Percentiles rank a stretch among this genome's conserved stretches.
Conservation (phyloP, 352 stramenopile species). For the Peronosclerospora sorghi region DNA sequence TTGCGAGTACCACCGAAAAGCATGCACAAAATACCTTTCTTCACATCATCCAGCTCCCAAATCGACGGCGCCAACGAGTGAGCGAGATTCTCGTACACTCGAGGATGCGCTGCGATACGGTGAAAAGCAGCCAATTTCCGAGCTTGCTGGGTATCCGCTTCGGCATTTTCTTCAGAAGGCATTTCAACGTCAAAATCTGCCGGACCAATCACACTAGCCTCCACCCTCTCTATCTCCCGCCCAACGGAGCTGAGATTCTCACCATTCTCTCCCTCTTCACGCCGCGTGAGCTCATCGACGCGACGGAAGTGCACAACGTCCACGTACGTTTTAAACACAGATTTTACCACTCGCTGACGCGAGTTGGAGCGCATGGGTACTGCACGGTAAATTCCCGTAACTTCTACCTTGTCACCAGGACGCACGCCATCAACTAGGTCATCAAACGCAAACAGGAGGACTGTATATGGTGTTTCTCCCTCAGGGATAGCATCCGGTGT, state of each 20-base stretch:
- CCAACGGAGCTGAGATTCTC: constrained; percentile 3
- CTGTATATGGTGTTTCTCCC: constrained; percentile 95
- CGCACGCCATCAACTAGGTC: constrained; percentile 95
- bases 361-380: constrained; percentile 91
- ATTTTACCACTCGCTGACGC: constrained; percentile 90
- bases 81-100: constrained; percentile 73
- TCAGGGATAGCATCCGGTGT: constrained; percentile 96
- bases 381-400: constrained; percentile 96
- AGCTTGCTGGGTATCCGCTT: constrained; percentile 35
- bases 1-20: constrained; percentile 95
- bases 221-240: constrained; percentile 5
- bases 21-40: constrained; percentile 98
- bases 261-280: constrained; percentile 26
- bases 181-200: constrained; percentile 28
- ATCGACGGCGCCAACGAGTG: constrained; percentile 78
- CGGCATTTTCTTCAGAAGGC: constrained; percentile 26
- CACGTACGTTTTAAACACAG: constrained; percentile 98
- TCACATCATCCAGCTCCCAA: constrained; percentile 97
- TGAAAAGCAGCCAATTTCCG: constrained; percentile 57
- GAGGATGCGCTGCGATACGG: constrained; percentile 66
- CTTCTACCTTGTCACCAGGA: constrained; percentile 92
- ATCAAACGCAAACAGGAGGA: constrained; percentile 97
- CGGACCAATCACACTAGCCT: constrained; percentile 16
- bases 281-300: constrained; percentile 70
- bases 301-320: constrained; percentile 97